phyloP scores from a whole-genome alignment of 225 moss, liverwort and hornwort species.

The Thuidium tamariscinum region DNA sequence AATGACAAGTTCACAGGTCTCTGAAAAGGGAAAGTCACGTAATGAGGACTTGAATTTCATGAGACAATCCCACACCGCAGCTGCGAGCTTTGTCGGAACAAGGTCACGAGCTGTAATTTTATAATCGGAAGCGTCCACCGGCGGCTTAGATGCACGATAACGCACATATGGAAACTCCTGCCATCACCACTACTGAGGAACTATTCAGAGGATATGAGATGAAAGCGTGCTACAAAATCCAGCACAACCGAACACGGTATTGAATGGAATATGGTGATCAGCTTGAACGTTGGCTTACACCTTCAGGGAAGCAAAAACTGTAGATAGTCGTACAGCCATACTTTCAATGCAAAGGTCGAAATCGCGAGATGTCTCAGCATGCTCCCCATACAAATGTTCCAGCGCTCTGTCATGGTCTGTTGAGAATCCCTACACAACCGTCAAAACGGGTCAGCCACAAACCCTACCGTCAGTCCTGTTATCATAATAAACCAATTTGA shows the following conservation, averaged over 20 bases:
- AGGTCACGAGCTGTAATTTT: constrained; percentile 69
- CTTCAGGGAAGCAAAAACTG: constrained; percentile 93
- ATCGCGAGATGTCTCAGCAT: constrained; percentile 63
- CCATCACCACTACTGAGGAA: constrained; percentile 13
- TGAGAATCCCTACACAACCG: constrained; percentile 68
- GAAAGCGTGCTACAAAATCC: not conserved
- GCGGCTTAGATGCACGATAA: constrained; percentile 68
- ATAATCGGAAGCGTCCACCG: constrained; percentile 35
- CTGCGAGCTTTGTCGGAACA: constrained; percentile 83
- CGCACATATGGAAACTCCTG: constrained; percentile 96
- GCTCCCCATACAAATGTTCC: constrained; percentile 88
- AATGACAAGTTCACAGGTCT: constrained; percentile 92
- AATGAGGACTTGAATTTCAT: constrained; percentile 85
- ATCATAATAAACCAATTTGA: not conserved
- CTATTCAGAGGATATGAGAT: not conserved
- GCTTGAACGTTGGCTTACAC: constrained; percentile 8
- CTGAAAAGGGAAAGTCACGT: constrained; percentile 59
- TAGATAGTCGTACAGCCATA: constrained; percentile 72
- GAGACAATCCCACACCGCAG: constrained; percentile 82
- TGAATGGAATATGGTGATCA: not conserved
- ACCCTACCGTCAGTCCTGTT: not conserved
- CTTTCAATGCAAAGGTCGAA: constrained; percentile 81
- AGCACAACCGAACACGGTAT: not conserved
- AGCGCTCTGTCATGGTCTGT: constrained; percentile 85
- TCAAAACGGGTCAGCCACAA: not conserved